Base-by-base conservation (phyloP, 2,329 filamentous ascomycete genomes). In the Fusarium secorum region DNA sequence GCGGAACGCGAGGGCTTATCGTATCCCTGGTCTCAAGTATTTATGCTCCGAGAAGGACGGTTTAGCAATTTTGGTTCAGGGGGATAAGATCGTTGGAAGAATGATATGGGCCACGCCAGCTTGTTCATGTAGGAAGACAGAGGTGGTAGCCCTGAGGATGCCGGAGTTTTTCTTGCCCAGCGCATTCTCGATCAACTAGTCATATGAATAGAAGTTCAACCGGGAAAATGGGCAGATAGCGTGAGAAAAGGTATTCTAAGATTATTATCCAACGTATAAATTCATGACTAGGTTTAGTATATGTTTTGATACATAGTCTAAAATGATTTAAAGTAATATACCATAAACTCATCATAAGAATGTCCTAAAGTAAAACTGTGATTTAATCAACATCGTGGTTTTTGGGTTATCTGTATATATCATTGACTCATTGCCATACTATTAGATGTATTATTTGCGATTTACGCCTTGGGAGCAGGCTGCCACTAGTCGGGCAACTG, bases 181-280 rank as follows among this genome's bases (percentile, higher is more conserved):
- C 5, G 26, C 51, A 5, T 32, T 54, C 18, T 39, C 26, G 3
- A 54, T 54, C 22, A 54, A 54, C 45, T 32, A n/a, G n/a, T 9
- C 15, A 17, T 15, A n/a, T 6, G 4, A 22, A 32, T 32, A 7
- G 5, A 0, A 48, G 3, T 10, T 30, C 7, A 30, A 3, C 11
- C 3, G 20, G 24, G 26, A 28, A 14, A 10, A 10, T 7, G 20
- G 10, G 4, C 26, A 17, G 26, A 22, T 46, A 15, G 26, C 13
- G 9, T 1, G 11, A 2, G 26, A n/a, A n/a, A 30, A 4, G 3
- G 4, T 30, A n/a, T 30, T 30, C 13, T 22, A 30, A 17, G 18
- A 14, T 15, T 17, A 17, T 10, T 4, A n/a, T 17, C 0, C 0
- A 7, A 46, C 3, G 4, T 5, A 8, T 6, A 17, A 17, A 17